phyloP scores from a whole-genome alignment of 116 monocot genomes.

The Cymodocea nodosa region DNA sequence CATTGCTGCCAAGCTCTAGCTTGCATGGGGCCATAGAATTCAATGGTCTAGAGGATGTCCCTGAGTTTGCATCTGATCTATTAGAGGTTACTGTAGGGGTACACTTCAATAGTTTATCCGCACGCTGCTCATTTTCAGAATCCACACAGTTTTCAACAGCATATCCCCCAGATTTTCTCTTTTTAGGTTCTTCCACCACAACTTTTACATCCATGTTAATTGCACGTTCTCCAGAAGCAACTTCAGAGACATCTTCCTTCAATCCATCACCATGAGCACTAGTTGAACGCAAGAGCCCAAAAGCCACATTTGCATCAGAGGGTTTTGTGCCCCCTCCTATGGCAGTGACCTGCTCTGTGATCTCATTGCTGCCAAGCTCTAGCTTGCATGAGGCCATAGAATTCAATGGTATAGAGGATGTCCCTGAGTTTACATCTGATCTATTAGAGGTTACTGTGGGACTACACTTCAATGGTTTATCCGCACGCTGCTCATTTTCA shows the following conservation, averaged over 20 bases:
- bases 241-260: slow-evolving; percentile 16
- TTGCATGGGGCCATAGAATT: neutral
- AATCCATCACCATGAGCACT: neutral
- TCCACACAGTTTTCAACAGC: neutral
- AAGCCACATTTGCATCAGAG: slow-evolving; percentile 7
- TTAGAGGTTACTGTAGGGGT: neutral
- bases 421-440: neutral
- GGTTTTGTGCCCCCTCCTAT: slow-evolving; percentile 2
- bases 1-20: slow-evolving; percentile 26
- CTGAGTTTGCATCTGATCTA: neutral
- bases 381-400: neutral
- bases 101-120: slow-evolving; percentile 1
- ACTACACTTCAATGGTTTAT: neutral
- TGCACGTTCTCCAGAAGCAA: neutral
- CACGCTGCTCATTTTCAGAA: neutral
- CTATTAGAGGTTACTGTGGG: neutral
- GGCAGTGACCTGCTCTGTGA: slow-evolving; percentile 18
- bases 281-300: neutral
- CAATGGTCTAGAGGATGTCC: neutral
- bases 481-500: neutral
- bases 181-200: neutral
- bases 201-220: neutral
- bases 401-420: neutral
- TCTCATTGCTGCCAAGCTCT: slow-evolving; percentile 30
- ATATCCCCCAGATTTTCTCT: neutral